Percentiles rank a stretch among this genome's conserved stretches.
phyloP scores from a whole-genome alignment of 2,329 filamentous ascomycete genomes.

The Neonectria neomacrospora region DNA sequence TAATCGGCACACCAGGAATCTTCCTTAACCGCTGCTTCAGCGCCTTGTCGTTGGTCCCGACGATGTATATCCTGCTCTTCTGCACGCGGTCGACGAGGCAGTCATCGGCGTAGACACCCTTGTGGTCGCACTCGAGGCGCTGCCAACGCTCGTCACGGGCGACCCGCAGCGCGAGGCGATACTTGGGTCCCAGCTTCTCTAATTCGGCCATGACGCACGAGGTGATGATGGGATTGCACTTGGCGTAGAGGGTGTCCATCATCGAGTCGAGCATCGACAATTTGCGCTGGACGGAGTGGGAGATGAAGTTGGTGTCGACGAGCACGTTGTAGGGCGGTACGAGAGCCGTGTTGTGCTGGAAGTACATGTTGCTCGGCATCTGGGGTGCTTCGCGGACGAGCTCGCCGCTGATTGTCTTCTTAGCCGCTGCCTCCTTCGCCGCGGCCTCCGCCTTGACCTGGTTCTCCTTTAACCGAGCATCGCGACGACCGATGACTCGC shows the following conservation, averaged over 20 bases:
- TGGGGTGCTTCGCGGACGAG: conserved; percentile 83
- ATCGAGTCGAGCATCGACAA: conserved; percentile 87
- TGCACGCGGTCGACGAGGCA: conserved; percentile 81
- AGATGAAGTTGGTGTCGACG: conserved; percentile 91
- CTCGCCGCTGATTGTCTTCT: conserved; percentile 66
- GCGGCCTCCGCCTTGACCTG: conserved; percentile 71
- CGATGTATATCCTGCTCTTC: conserved; percentile 81
- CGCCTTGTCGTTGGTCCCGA: conserved; percentile 81
- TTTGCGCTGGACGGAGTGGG: conserved; percentile 90
- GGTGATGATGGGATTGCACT: conserved; percentile 89
- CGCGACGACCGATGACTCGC: conserved; percentile 82
- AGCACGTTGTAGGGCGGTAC: conserved; percentile 75
- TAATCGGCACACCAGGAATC: conserved; percentile 71
- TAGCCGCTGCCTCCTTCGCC: conserved; percentile 66
- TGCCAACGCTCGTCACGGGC: conserved; percentile 92
- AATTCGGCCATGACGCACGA: conserved; percentile 81
- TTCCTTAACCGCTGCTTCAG: conserved; percentile 87
- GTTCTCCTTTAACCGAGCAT: conserved; percentile 86
- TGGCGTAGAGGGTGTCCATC: conserved; percentile 95
- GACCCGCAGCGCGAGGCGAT: conserved; percentile 85
- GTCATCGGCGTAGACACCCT: conserved; percentile 84
- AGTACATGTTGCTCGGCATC: conserved; percentile 86
- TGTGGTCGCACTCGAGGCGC: conserved; percentile 88
- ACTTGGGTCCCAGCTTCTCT: conserved; percentile 90
- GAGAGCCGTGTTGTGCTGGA: conserved; percentile 87